A percentile compares a stretch with the other conserved stretches of the same genome.
Conservation (phyloP, 2,329 filamentous ascomycete genomes). For the Talaromyces verruculosus region DNA sequence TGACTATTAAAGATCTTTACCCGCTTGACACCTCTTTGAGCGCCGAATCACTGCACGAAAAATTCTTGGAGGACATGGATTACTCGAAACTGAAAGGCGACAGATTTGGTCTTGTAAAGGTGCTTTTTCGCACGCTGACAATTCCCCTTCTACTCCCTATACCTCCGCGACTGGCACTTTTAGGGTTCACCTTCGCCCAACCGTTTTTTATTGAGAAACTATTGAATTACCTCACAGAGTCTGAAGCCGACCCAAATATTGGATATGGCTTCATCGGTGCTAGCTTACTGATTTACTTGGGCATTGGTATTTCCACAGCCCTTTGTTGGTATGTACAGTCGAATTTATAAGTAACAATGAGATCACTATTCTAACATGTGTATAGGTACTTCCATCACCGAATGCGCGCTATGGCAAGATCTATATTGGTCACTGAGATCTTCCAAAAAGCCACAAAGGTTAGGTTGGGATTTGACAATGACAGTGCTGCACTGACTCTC, state of each 20-base stretch:
- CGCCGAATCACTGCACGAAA: neutral
- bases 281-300: conserved; percentile 45
- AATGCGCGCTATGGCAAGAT: conserved; percentile 13
- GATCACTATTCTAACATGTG: neutral
- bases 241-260: conserved; percentile 32
- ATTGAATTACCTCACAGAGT: conserved; percentile 34
- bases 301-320: conserved; percentile 42
- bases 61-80: conserved; percentile 11
- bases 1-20: conserved; percentile 45
- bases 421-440: conserved; percentile 20
- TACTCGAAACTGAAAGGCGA: conserved; percentile 14
- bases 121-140: conserved; percentile 7
- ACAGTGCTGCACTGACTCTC: conserved; percentile 42
- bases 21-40: conserved; percentile 42
- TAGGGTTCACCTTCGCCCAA: conserved; percentile 39
- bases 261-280: conserved; percentile 48
- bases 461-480: conserved; percentile 35
- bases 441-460: conserved; percentile 26
- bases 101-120: conserved; percentile 14
- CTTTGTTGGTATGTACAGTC: conserved; percentile 38
- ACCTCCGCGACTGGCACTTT: conserved; percentile 34
- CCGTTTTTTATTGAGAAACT: conserved; percentile 41
- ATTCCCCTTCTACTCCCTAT: conserved; percentile 34
- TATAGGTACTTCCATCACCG: conserved; percentile 13
- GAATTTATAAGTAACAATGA: neutral